Percentiles rank a stretch among this genome's conserved stretches.
phyloP scores from a whole-genome alignment of 2,329 filamentous ascomycete genomes.

The Xylariaceae sp. region DNA sequence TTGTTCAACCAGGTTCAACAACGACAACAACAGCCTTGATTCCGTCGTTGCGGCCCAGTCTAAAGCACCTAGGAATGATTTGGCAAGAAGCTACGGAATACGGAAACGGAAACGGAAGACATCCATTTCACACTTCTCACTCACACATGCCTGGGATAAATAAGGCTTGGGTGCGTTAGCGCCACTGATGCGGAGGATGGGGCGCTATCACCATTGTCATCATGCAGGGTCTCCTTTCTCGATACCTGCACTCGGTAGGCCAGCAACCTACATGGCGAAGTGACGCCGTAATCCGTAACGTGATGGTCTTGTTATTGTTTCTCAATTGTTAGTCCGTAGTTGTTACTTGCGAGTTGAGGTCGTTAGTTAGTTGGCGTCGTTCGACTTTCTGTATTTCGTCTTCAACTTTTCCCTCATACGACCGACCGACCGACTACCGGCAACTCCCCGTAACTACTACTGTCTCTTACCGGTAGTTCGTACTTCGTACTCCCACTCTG shows the following conservation, averaged over 20 bases:
- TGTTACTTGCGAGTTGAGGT: too few species aligned
- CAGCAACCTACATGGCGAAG: neutral
- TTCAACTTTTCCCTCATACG: too few species aligned
- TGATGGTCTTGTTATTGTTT: neutral
- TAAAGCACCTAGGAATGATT: neutral
- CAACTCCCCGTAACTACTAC: too few species aligned
- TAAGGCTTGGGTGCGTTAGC: slow-evolving; percentile 25
- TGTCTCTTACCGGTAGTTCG: too few species aligned
- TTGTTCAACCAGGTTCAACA: neutral
- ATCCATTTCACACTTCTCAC: neutral
- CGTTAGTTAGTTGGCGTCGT: too few species aligned
- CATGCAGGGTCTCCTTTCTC: slow-evolving; percentile 33
- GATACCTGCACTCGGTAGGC: too few species aligned
- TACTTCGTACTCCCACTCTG: too few species aligned
- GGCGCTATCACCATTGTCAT: slow-evolving; percentile 26
- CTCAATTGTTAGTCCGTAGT: too few species aligned
- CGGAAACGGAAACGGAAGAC: neutral
- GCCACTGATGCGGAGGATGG: slow-evolving; percentile 35
- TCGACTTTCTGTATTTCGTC: too few species aligned
- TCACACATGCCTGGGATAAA: neutral
- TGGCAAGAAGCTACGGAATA: neutral
- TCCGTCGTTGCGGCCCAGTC: neutral
- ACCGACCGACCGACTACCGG: too few species aligned
- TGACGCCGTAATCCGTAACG: neutral
- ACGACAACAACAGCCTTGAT: neutral